Percentiles rank a stretch among this genome's conserved stretches.
Conservation (phyloP, 176 grass and related monocot genomes). For the Bonia amplexicaulis region DNA sequence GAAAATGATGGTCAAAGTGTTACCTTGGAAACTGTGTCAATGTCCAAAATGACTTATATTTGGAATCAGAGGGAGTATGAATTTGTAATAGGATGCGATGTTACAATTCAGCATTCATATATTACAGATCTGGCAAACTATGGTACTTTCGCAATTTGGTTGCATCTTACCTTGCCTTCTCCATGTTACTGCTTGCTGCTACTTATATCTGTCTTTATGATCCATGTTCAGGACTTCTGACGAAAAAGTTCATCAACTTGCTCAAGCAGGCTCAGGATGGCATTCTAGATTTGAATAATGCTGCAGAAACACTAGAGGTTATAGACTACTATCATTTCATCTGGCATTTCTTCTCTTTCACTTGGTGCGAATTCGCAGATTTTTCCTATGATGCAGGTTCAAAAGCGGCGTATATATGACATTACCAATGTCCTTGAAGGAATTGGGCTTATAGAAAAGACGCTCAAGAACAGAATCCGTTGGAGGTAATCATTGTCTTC, state of each 20-base stretch:
- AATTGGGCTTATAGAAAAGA: constrained; percentile 98
- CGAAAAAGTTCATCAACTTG: constrained; percentile 93
- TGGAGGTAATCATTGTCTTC: constrained; percentile 73
- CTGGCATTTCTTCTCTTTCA: neutral
- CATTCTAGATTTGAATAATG: constrained; percentile 98
- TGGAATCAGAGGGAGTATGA: neutral
- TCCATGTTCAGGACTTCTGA: constrained; percentile 72
- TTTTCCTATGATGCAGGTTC: constrained; percentile 60
- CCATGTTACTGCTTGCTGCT: constrained; percentile 6
- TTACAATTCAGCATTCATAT: constrained; percentile 18
- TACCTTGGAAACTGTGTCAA: too few species aligned
- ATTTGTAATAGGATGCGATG: neutral
- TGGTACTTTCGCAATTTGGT: neutral
- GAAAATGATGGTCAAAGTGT: too few species aligned
- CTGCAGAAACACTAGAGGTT: constrained; percentile 95
- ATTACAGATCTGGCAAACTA: neutral
- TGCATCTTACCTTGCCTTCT: constrained; percentile 14
- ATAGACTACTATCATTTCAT: constrained; percentile 14
- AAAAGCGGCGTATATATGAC: constrained; percentile 99
- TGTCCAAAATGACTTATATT: too few species aligned
- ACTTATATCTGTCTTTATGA: constrained; percentile 28
- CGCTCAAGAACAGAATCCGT: constrained; percentile 90
- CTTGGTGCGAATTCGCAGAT: neutral
- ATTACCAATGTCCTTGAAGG: constrained; percentile 99
- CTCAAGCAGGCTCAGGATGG: constrained; percentile 86